These are phyloP conservation scores for Phytophthora pseudosyringae DNA, from an alignment of 352 stramenopile species.

Conservation along the genomic window DNA sequence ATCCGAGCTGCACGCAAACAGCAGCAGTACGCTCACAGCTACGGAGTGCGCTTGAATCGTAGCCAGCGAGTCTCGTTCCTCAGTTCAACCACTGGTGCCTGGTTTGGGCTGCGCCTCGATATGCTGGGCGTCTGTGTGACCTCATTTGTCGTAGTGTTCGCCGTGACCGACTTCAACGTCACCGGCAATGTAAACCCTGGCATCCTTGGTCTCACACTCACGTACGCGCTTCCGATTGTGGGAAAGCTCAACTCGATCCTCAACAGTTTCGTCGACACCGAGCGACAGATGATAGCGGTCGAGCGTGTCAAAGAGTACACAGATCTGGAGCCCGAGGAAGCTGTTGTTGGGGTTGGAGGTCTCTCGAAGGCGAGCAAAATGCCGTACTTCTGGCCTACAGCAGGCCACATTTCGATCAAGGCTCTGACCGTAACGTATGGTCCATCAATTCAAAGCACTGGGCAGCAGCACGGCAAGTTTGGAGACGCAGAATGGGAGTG, in stretches of 20 bases:
- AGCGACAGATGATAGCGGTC: constrained; percentile 93
- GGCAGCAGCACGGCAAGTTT: constrained; percentile 14
- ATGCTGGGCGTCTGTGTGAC: constrained; percentile 85
- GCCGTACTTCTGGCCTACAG: constrained; percentile 41
- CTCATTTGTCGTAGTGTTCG: constrained; percentile 80
- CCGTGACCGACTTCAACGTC: constrained; percentile 72
- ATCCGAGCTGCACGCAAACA: constrained; percentile 67
- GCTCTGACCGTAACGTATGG: constrained; percentile 55
- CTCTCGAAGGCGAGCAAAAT: constrained; percentile 15
- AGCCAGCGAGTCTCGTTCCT: constrained; percentile 86
- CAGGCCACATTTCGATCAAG: constrained; percentile 57
- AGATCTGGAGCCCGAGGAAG: constrained; percentile 58
- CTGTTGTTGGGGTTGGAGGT: constrained; percentile 16
- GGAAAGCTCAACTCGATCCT: constrained; percentile 88
- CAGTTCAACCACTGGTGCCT: constrained; percentile 70
- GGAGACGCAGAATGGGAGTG: constrained; percentile 30
- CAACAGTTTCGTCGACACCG: constrained; percentile 86
- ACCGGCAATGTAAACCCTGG: constrained; percentile 66
- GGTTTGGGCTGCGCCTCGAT: constrained; percentile 88
- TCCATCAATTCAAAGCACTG: not conserved
- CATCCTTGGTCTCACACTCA: constrained; percentile 89
- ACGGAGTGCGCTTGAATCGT: constrained; percentile 55
- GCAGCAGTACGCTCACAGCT: constrained; percentile 45
- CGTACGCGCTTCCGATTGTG: constrained; percentile 90
- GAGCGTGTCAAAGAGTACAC: constrained; percentile 90